Conservation (phyloP, 805 yeast species). For the Suhomyces kilbournensis region DNA sequence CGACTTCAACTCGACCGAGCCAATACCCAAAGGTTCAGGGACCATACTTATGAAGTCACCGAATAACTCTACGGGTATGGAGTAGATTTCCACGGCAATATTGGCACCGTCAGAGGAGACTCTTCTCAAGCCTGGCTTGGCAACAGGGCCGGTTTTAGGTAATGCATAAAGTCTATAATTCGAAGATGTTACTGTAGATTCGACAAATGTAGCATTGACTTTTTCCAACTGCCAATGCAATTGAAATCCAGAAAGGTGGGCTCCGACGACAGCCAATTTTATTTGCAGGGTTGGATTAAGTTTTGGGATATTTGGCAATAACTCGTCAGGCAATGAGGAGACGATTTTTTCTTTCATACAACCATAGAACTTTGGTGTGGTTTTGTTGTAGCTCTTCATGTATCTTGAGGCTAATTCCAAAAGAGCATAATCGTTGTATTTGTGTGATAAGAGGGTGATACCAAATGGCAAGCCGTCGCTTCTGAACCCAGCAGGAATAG, state of each 20-base stretch:
- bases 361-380: conserved; percentile 57
- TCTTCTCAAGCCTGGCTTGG: conserved; percentile 87
- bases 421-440: conserved; percentile 85
- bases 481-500: conserved; percentile 85
- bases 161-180: conserved; percentile 78
- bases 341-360: conserved; percentile 35
- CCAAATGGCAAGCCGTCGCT: conserved; percentile 88
- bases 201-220: conserved; percentile 70
- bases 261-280: conserved; percentile 92
- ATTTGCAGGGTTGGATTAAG: conserved; percentile 43
- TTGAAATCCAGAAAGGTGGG: conserved; percentile 85
- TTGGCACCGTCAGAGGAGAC: conserved; percentile 52
- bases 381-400: conserved; percentile 47
- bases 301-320: conserved; percentile 44
- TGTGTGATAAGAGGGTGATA: conserved; percentile 76
- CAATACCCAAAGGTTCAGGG: conserved; percentile 94
- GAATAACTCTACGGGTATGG: conserved; percentile 72
- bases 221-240: conserved; percentile 91
- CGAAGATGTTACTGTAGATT: conserved; percentile 65
- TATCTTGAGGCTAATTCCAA: conserved; percentile 77
- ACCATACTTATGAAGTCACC: conserved; percentile 86
- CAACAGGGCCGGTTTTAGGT: conserved; percentile 75
- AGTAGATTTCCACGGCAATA: conserved; percentile 78
- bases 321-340: conserved; percentile 43
- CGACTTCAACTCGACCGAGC: conserved; percentile 76